Conservation (phyloP, 192 early-diverging fungal species). For the Podila epigama region DNA sequence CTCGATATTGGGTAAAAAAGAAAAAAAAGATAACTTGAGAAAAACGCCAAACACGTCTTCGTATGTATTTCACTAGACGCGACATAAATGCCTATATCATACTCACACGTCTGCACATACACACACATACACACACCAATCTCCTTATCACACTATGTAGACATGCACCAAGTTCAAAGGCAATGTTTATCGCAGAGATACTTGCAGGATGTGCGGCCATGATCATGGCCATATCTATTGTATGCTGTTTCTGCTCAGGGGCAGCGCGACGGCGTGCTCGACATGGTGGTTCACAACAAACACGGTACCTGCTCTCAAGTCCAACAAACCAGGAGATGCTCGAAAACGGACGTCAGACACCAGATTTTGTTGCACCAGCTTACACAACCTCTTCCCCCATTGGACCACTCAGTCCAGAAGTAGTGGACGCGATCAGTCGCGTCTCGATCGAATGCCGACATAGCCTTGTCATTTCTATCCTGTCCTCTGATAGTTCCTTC, state of each 20-base stretch:
- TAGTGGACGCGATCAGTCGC: constrained; percentile 34
- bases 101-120: no score
- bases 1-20: constrained; percentile 9
- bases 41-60: no score
- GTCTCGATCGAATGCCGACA: constrained; percentile 23
- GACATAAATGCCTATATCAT: no score
- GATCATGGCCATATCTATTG: constrained; percentile 5
- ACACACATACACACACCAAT: no score
- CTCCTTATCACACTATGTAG: no score
- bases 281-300: background rate
- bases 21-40: no score
- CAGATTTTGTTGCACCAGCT: constrained; percentile 30
- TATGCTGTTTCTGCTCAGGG: constrained; percentile 35
- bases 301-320: background rate
- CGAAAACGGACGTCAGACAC: constrained; percentile 13
- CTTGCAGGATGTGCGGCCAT: constrained; percentile 27
- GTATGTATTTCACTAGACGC: no score
- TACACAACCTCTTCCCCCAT: constrained; percentile 31
- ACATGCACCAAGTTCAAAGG: constrained; percentile 11
- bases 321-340: background rate
- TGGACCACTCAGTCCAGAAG: constrained; percentile 37
- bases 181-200: constrained; percentile 33
- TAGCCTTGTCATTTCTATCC: constrained; percentile 22
- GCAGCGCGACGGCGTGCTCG: constrained; percentile 8
- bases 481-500: constrained; percentile 18